Conservation (phyloP, 257 asterid genomes). For the Haberlea rhodopensis region DNA sequence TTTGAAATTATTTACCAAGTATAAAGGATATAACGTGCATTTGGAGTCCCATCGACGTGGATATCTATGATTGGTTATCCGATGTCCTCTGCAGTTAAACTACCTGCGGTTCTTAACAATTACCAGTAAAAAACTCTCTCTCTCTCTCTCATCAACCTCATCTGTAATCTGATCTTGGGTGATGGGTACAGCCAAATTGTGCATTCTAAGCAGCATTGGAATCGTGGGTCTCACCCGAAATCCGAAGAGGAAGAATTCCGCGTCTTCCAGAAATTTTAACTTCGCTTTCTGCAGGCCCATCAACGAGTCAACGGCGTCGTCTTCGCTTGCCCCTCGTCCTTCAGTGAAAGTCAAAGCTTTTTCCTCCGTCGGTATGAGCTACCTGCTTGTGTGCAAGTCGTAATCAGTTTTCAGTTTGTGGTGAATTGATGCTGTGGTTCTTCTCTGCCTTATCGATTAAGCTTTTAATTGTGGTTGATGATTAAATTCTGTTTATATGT, state of each 20-base stretch:
- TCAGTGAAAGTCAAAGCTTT: slow-evolving; percentile 31
- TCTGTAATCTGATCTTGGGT: neutral
- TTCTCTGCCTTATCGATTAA: too few species aligned
- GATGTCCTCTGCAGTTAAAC: neutral
- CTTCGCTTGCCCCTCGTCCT: slow-evolving; percentile 24
- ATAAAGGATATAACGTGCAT: too few species aligned
- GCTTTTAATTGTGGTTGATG: neutral
- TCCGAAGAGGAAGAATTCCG: slow-evolving; percentile 24
- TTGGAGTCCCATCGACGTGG: neutral
- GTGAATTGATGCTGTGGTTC: neutral
- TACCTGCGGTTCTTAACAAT: neutral
- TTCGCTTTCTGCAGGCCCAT: slow-evolving; percentile 7
- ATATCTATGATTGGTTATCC: neutral
- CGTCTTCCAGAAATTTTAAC: slow-evolving; percentile 26
- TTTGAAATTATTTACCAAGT: too few species aligned
- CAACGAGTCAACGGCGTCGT: slow-evolving; percentile 11
- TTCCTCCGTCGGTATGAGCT: slow-evolving; percentile 33
- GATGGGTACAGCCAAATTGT: neutral
- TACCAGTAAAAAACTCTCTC: neutral
- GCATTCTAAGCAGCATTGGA: neutral
- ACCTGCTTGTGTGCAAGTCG: neutral
- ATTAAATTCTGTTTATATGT: too few species aligned
- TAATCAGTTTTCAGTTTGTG: neutral
- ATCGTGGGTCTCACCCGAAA: neutral
- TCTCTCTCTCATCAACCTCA: neutral